Evolutionary conservation across 345 rosid genomes (phyloP), one percentile per base, ranked within the genome.

Genomic region (Bretschneidera sinensis): DNA sequence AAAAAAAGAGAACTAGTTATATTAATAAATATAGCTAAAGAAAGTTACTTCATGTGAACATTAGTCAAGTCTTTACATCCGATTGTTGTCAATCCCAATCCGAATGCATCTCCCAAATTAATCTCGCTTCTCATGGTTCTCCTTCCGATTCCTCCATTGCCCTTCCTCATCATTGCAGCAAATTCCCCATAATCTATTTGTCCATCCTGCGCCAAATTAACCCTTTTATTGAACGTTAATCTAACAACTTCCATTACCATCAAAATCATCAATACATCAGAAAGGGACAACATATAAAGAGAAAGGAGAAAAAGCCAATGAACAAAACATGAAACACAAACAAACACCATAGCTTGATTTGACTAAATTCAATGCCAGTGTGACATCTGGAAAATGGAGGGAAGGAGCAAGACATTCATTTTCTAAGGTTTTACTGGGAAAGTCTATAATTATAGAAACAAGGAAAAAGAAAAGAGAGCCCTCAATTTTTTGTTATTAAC

Each of bases 151-250:
- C 79, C 85, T 24, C 87, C 86, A 43, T 83, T 83, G 58, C 87
- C 92, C 72, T 72, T 83, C 79, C 85, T 76, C 92, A 86, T 86
- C 92, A 86, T 86, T 9, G 89, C 87, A 15, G 81, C 85, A 76
- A 86, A 86, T 55, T 86, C 92, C 31, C 74, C 86, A 63, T 86
- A 86, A 65, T 83, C 85, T 65, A 86, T 86, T 66, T 78, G 82
- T 21, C 92, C 92, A 78, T 86, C 92, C 92, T 86, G 78, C 71
- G n/a, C n/a, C n/a, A n/a, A n/a, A n/a, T n/a, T n/a, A n/a, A n/a
- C n/a, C n/a, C n/a, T n/a, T n/a, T n/a, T n/a, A n/a, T n/a, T n/a
- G n/a, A n/a, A n/a, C n/a, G n/a, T n/a, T n/a, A n/a, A n/a, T n/a
- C n/a, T n/a, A n/a, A n/a, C n/a, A n/a, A n/a, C n/a, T n/a, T n/a